Percentiles rank a stretch among this genome's conserved stretches.
Conservation (phyloP, 305 asterid genomes). For the Lippia alba region DNA sequence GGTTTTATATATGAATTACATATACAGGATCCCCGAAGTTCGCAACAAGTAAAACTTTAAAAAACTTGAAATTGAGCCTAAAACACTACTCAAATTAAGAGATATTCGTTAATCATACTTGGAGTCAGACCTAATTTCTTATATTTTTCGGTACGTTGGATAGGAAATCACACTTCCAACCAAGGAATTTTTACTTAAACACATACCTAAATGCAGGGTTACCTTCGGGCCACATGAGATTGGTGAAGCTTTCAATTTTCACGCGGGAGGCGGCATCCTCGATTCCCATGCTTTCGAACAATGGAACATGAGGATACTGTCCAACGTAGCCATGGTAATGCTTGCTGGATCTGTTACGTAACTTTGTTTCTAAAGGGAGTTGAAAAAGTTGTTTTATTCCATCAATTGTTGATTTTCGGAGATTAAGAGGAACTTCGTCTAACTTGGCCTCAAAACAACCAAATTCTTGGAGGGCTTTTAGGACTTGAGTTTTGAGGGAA, state of each 20-base stretch:
- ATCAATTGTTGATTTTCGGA: constrained; percentile 41
- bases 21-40: too few species aligned
- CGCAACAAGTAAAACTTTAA: too few species aligned
- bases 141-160: too few species aligned
- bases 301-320: constrained; percentile 49
- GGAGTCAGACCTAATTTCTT: too few species aligned
- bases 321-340: constrained; percentile 68
- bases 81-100: too few species aligned
- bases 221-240: background rate
- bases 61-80: too few species aligned
- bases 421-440: constrained; percentile 38
- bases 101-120: too few species aligned
- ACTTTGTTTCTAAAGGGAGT: constrained; percentile 59
- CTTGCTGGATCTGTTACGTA: constrained; percentile 50
- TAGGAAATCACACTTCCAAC: too few species aligned
- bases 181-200: background rate
- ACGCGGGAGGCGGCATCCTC: constrained; percentile 37
- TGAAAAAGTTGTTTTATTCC: constrained; percentile 51
- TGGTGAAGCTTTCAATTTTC: constrained; percentile 19
- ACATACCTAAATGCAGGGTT: background rate
- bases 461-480: constrained; percentile 49
- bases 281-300: constrained; percentile 70
- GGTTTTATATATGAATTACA: too few species aligned
- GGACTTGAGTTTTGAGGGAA: constrained; percentile 44
- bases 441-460: constrained; percentile 67